Conservation (phyloP, 31 red algal genomes). For the Pterothamnion heteromorphum region DNA sequence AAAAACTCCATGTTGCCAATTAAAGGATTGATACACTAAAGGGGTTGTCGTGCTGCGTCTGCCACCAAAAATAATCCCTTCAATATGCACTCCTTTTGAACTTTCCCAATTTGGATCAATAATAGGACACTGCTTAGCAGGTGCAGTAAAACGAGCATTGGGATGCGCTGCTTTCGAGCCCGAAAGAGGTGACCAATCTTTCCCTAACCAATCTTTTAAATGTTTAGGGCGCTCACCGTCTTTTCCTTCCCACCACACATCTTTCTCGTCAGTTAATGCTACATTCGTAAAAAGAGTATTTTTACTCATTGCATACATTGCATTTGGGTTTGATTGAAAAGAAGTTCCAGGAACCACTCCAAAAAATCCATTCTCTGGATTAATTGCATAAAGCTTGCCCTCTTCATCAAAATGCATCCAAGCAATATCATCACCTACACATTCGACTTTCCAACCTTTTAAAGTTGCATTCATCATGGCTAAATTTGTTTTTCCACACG, state of each 20-base stretch:
- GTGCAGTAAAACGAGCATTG: slow-evolving; percentile 3
- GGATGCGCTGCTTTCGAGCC: not conserved
- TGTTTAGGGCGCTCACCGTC: not conserved
- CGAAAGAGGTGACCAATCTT: not conserved
- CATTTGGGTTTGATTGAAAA: not conserved
- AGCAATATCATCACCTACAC: not conserved
- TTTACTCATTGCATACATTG: not conserved
- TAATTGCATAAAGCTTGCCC: not conserved
- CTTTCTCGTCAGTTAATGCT: not conserved
- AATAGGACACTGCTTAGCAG: not conserved
- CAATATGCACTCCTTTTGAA: not conserved
- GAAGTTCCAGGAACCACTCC: not conserved
- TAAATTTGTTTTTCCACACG: not conserved
- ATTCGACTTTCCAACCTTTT: not conserved
- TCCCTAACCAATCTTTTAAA: not conserved
- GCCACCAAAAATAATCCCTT: not conserved
- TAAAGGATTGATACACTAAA: not conserved
- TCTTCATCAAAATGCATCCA: not conserved
- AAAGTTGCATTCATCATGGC: not conserved
- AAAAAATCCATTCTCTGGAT: not conserved
- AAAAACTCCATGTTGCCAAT: not conserved
- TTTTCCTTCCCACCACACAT: not conserved
- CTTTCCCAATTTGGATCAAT: slow-evolving; percentile 14
- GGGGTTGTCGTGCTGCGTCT: not conserved
- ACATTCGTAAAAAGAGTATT: not conserved